Evolutionary conservation across 495 filamentous ascomycete species (phyloP), one percentile per base, ranked within the genome.

Genomic region (Umbilicaria muhlenbergii): DNA sequence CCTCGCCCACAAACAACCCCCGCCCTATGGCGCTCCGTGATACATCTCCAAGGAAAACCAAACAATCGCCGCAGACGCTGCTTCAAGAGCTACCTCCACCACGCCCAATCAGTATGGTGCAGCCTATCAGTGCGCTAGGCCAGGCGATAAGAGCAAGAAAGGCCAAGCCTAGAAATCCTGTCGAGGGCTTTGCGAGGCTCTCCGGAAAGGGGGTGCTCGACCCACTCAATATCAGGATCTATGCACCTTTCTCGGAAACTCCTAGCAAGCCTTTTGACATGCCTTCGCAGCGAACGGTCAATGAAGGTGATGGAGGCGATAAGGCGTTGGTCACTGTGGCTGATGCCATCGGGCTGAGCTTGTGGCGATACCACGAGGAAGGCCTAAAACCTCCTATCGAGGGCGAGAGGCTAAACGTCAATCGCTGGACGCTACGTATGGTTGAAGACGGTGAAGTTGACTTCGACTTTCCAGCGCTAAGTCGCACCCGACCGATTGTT

Each of bases 361-460:
- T 98, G 2, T 96, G 83, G 78, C 69, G 81, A 49, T 96, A 94
- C 54, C 70, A 75, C 38, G 81, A 93, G 45, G 87, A 95, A 52
- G 75, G 78, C 32, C 66, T 78, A 18, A 73, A 83, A 47, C 92
- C 91, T 12, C 43, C 72, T 2, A 68, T 96, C 11, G 68, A 75
- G 2, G 64, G 66, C 14, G 70, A 75, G 24, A 83, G 86, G 53
- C 61, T 81, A 28, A 89, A 86, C 44, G 81, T 94, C 39, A 96
- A 96, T 52, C 75, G 78, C 54, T 99, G 91, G 89, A 81, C 79
- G 10, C 62, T 99, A 13, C 72, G 87, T 24, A 94, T 99, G 83
- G 84, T 95, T 7, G 91, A 99, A 50, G 83, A 88, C 53, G 88
- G 83, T 8, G 91, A 99, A 54, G 82, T 95, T 3, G 91, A 99